A percentile compares a stretch with the other conserved stretches of the same genome.
Conservation (phyloP, 306 rosid species). For the Castanea mollissima region DNA sequence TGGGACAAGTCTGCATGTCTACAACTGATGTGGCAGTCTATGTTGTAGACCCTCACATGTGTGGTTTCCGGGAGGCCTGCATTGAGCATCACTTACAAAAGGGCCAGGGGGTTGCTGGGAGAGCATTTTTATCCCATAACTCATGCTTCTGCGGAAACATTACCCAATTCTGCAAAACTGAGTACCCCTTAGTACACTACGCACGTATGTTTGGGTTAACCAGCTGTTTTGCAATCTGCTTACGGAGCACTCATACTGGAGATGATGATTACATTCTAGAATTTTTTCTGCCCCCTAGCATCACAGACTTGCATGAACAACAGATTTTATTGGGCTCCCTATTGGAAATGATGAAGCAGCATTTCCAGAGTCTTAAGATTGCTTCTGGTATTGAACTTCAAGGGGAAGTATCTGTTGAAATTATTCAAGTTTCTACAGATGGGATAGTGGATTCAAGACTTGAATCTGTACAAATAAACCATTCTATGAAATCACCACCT, state of each 20-base stretch:
- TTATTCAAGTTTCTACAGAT: conserved; percentile 45
- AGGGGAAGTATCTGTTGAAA: conserved; percentile 51
- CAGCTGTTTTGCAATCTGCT: conserved; percentile 74
- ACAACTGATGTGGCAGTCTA: conserved; percentile 75
- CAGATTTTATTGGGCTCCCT: conserved; percentile 56
- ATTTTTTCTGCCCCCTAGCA: conserved; percentile 67
- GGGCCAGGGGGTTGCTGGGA: conserved; percentile 92
- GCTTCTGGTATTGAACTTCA: conserved; percentile 64
- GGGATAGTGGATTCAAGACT: conserved; percentile 47
- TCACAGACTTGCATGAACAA: conserved; percentile 48
- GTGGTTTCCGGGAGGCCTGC: conserved; percentile 91
- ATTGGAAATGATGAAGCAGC: conserved; percentile 69
- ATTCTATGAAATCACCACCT: conserved; percentile 33
- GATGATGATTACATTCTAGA: conserved; percentile 75
- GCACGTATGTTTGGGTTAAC: conserved; percentile 77
- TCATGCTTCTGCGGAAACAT: conserved; percentile 69
- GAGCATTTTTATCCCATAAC: conserved; percentile 63
- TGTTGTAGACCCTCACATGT: conserved; percentile 66
- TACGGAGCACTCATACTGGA: conserved; percentile 69
- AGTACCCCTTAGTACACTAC: conserved; percentile 82
- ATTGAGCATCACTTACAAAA: conserved; percentile 88
- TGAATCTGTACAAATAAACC: conserved; percentile 43
- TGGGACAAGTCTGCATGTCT: conserved; percentile 88
- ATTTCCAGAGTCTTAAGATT: conserved; percentile 70
- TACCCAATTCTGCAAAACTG: conserved; percentile 72